Percentiles rank a stretch among this genome's conserved stretches.
Evolutionary conservation across 306 rosid genomes (phyloP).

Genomic region (Carpinus viminea): DNA sequence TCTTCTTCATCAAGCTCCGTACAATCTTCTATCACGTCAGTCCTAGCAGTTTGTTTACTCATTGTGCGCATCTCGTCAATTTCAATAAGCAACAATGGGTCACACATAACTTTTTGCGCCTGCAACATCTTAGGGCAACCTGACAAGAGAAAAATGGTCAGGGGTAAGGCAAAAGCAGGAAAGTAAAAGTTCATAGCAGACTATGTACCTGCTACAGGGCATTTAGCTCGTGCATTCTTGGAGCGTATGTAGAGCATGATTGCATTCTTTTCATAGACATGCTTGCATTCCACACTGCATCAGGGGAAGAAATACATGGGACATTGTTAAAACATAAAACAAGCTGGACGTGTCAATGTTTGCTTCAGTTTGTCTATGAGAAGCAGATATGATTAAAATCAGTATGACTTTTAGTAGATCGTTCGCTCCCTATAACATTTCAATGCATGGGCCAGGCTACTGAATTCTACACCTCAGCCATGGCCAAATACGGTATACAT

Average conservation of each 20-base stretch:
- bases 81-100: constrained; percentile 60
- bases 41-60: constrained; percentile 37
- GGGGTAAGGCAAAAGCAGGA: constrained; percentile 19
- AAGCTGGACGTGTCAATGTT: neutral
- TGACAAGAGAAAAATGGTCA: constrained; percentile 29
- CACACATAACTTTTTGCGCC: constrained; percentile 42
- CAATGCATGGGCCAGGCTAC: neutral
- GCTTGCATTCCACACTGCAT: constrained; percentile 76
- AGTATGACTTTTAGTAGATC: neutral
- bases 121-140: constrained; percentile 72
- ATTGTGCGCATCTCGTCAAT: constrained; percentile 68
- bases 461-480: neutral
- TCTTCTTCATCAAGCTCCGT: constrained; percentile 60
- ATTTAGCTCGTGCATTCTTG: constrained; percentile 35
- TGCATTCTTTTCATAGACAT: constrained; percentile 64
- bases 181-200: constrained; percentile 7
- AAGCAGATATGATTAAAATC: neutral
- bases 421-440: neutral
- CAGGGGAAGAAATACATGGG: constrained; percentile 26
- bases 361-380: neutral
- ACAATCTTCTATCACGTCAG: constrained; percentile 58
- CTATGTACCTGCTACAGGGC: constrained; percentile 75
- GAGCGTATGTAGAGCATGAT: constrained; percentile 48
- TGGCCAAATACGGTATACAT: neutral
- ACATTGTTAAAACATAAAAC: neutral